Evolutionary conservation across 164 flowering plant genomes (phyloP).

Genomic region (Malania oleifera): DNA sequence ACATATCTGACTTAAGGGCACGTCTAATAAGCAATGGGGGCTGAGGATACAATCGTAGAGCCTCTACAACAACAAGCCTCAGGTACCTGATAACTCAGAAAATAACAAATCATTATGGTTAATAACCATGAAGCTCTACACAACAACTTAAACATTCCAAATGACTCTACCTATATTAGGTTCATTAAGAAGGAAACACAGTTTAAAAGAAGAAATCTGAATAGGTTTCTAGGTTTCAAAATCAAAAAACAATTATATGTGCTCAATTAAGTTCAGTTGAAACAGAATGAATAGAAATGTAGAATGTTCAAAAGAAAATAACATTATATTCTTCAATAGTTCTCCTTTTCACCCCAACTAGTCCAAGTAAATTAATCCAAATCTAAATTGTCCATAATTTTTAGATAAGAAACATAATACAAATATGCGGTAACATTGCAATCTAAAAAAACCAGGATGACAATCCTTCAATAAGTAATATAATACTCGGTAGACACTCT

Average conservation of each 20-base stretch:
- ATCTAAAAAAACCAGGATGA: too few species aligned
- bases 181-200: not conserved
- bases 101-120: not conserved
- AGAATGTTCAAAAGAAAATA: too few species aligned
- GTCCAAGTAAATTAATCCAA: too few species aligned
- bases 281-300: too few species aligned
- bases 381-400: too few species aligned
- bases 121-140: not conserved
- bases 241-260: not conserved
- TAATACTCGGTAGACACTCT: too few species aligned
- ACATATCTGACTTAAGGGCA: slow-evolving; percentile 67
- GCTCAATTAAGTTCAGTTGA: not conserved
- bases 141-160: slow-evolving; percentile 1
- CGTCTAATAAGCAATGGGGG: slow-evolving; percentile 96
- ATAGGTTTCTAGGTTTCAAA: not conserved
- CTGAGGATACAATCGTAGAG: slow-evolving; percentile 94
- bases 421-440: too few species aligned
- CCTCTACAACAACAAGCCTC: slow-evolving; percentile 77
- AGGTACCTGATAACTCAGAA: slow-evolving; percentile 55
- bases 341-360: too few species aligned
- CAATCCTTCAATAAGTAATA: too few species aligned
- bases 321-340: too few species aligned
- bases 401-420: too few species aligned
- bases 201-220: not conserved
- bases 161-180: not conserved